These are phyloP conservation scores for Cavenderia fasciculata DNA, from an alignment of 78 protist genomes.

Conservation along the genomic window DNA sequence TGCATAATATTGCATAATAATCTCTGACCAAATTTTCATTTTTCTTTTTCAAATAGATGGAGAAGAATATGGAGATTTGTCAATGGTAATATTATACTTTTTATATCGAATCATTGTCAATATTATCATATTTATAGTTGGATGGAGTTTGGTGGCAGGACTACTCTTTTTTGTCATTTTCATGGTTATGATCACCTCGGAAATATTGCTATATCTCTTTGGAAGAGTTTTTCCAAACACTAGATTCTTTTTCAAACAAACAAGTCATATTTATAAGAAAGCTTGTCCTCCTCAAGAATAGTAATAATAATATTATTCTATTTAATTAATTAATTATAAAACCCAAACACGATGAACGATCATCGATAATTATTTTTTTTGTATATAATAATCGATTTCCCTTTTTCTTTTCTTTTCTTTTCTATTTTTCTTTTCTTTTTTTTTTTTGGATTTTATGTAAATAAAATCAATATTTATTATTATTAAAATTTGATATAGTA, in stretches of 20 bases:
- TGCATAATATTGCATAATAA: too few species aligned
- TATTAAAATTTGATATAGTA: too few species aligned
- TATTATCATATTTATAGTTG: constrained; percentile 8
- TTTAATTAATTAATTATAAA: not conserved
- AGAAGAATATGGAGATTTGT: not conserved
- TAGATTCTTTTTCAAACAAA: constrained; percentile 5
- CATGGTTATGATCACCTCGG: constrained; percentile 2
- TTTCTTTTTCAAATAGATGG: not conserved
- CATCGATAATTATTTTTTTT: too few species aligned
- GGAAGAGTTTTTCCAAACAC: constrained; percentile 5
- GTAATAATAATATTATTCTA: not conserved
- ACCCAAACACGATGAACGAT: too few species aligned
- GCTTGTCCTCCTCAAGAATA: constrained; percentile 36
- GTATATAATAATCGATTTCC: too few species aligned
- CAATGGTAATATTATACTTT: constrained; percentile 9
- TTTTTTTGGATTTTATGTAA: too few species aligned
- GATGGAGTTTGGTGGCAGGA: constrained; percentile 26
- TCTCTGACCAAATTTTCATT: not conserved
- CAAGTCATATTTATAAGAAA: not conserved
- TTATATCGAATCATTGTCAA: not conserved
- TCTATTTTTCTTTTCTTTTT: too few species aligned
- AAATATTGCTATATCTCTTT: not conserved
- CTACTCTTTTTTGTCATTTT: not conserved
- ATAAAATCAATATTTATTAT: too few species aligned
- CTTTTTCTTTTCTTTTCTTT: too few species aligned